Base-by-base conservation (phyloP, 169 alveolate genomes). In the Theileria orientalis region DNA sequence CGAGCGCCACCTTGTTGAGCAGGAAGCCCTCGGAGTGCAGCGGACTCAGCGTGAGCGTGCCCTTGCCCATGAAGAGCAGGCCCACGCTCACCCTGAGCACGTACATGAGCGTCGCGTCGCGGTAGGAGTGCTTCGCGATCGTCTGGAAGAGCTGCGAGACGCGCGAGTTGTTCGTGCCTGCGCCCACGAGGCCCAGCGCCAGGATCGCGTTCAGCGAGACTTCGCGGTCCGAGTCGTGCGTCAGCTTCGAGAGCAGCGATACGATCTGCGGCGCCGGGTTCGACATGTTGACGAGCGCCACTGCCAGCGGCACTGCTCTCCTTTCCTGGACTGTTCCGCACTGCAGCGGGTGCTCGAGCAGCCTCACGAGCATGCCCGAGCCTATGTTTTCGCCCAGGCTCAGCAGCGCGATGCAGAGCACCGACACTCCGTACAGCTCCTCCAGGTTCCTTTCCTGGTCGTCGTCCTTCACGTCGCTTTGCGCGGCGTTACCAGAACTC, bases 281-380 rank as follows among this genome's bases (percentile, higher is more conserved):
- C 29, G 99, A 94, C 16, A 96, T 91, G 76, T 94, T 94, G 57
- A 96, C 93, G 54, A 98, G 79, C 32, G 99, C 99, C 40, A 98
- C 83, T 14, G 99, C 99, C 32, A 98, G 92, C 14, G 99, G 99
- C 42, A 97, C 99, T 0, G 99, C 98, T 79, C 98, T 93, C 82
- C 96, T 94, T 52, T 95, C 96, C 47, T 88, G 69, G 14, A 72
- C 54, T 27, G 84, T 85, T 3, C 92, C 88, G 44, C 63, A 85
- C 63, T 80, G 85, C 62, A 89, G 68, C 40, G 90, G 90, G 25
- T 89, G 94, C 52, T 89, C 92, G 57, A 89, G 16, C 46, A 85
- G 67, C 69, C 98, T 85, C 23, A 90, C 70, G 1, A 94, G 79
- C 98, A 95, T 95, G 56, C 93, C 98, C 19, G 90, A 76, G 9